A percentile compares a stretch with the other conserved stretches of the same genome.
These are phyloP conservation scores for Grammothele lineata DNA, from an alignment of 768 basidiomycete species.

Conservation along the genomic window DNA sequence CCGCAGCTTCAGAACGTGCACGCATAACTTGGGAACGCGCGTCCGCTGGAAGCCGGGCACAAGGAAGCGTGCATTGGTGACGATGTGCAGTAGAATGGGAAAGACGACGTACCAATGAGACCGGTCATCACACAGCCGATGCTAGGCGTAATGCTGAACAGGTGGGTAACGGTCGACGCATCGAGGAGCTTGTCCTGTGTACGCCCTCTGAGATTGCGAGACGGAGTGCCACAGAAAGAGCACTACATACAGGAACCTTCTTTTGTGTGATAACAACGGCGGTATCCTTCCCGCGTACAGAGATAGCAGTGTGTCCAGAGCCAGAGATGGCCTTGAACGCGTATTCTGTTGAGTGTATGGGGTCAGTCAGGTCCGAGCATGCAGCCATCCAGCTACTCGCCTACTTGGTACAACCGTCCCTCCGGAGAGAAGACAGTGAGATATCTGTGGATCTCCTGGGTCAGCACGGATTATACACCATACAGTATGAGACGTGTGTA, in stretches of 20 bases:
- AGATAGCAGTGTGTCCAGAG: slow-evolving; percentile 90
- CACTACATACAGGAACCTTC: slow-evolving; percentile 84
- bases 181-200: slow-evolving; percentile 94
- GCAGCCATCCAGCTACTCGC: slow-evolving; percentile 39
- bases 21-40: slow-evolving; percentile 85
- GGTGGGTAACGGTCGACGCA: slow-evolving; percentile 88
- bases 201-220: not conserved
- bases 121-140: slow-evolving; percentile 99
- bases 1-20: slow-evolving; percentile 84
- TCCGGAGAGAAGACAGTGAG: slow-evolving; percentile 97
- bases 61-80: too few species aligned
- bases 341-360: slow-evolving; percentile 62
- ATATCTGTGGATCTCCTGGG: slow-evolving; percentile 49
- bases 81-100: not conserved
- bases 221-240: not conserved
- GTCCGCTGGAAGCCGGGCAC: slow-evolving; percentile 65
- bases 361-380: not conserved
- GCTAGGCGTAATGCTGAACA: slow-evolving; percentile 92
- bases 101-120: slow-evolving; percentile 65
- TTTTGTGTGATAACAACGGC: slow-evolving; percentile 96
- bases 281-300: slow-evolving; percentile 92
- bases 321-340: slow-evolving; percentile 99
- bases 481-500: not conserved
- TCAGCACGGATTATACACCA: not conserved
- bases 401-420: slow-evolving; percentile 98